Evolutionary conservation across 2,329 filamentous ascomycete species (phyloP).

Genomic region (Ramichloridium luteum): DNA sequence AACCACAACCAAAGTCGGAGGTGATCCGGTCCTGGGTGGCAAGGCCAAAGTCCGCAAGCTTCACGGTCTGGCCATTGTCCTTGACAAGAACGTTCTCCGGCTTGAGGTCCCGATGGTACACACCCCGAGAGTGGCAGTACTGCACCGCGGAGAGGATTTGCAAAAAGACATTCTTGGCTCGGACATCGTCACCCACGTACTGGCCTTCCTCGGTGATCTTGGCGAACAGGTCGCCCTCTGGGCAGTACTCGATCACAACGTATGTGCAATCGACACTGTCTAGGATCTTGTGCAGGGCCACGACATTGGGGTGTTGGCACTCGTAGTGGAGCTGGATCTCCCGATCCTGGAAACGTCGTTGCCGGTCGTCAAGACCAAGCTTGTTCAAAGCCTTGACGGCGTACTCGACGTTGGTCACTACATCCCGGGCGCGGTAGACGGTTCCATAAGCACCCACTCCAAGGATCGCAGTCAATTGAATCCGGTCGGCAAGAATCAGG

Average conservation of each 20-base stretch:
- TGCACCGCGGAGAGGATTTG: conserved; percentile 95
- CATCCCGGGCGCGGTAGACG: conserved; percentile 79
- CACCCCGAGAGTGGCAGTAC: conserved; percentile 82
- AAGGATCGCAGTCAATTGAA: conserved; percentile 73
- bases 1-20: conserved; percentile 93
- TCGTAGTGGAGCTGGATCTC: conserved; percentile 92
- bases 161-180: conserved; percentile 78
- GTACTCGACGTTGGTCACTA: conserved; percentile 69
- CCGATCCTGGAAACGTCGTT: conserved; percentile 79
- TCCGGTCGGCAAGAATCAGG: conserved; percentile 65
- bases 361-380: conserved; percentile 74
- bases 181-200: conserved; percentile 82
- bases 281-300: conserved; percentile 87
- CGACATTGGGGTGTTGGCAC: conserved; percentile 81
- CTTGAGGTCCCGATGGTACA: conserved; percentile 96
- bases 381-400: conserved; percentile 97
- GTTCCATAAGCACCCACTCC: conserved; percentile 94
- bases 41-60: conserved; percentile 93
- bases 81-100: conserved; percentile 95
- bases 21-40: conserved; percentile 75
- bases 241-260: conserved; percentile 93
- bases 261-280: conserved; percentile 86
- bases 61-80: conserved; percentile 77
- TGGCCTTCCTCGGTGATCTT: conserved; percentile 93
- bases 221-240: conserved; percentile 89